Evolutionary conservation across 2,329 filamentous ascomycete species (phyloP).

Genomic region (Cytospora schulzeri): DNA sequence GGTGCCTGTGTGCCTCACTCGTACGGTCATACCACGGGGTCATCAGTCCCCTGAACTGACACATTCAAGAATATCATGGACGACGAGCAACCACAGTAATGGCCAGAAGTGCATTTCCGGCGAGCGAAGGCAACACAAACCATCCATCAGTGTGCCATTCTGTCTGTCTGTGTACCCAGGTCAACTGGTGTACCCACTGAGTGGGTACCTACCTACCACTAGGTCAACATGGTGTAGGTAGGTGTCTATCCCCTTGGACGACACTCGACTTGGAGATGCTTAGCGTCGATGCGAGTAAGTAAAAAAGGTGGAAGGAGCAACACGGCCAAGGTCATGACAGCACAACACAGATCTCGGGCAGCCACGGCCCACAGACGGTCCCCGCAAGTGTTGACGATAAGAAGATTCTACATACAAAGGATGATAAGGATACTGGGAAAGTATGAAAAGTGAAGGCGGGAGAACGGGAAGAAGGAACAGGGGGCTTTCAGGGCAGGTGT

Average conservation of each 20-base stretch:
- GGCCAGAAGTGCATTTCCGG: too few species aligned
- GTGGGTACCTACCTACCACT: too few species aligned
- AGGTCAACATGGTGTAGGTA: too few species aligned
- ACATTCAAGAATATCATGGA: background rate
- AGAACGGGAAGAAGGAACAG: background rate
- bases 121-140: background rate
- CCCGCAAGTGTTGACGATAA: background rate
- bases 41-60: background rate
- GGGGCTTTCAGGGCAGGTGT: background rate
- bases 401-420: background rate
- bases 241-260: background rate
- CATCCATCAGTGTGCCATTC: background rate
- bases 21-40: conserved; percentile 4
- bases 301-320: background rate
- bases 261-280: background rate
- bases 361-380: background rate
- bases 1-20: conserved; percentile 1
- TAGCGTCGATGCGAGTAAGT: conserved; percentile 1
- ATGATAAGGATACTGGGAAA: background rate
- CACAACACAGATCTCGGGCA: background rate
- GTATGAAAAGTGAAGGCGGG: background rate
- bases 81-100: background rate
- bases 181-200: too few species aligned
- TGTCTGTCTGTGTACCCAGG: too few species aligned
- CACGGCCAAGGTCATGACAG: background rate